Evolutionary conservation across 2,329 filamentous ascomycete species (phyloP).

Genomic region (Fonsecaea nubica): DNA sequence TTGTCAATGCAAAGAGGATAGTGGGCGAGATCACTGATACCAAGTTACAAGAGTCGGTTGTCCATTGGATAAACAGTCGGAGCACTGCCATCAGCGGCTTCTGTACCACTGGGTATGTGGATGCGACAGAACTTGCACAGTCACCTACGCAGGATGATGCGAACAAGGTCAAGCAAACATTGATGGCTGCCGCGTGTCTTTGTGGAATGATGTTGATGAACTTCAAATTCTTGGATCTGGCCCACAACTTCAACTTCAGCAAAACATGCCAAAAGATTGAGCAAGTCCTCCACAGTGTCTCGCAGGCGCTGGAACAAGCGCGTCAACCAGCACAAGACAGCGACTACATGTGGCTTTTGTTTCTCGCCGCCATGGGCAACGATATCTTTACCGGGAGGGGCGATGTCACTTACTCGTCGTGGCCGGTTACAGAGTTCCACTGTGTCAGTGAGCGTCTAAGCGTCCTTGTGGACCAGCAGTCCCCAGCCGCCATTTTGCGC

Average conservation of each 20-base stretch:
- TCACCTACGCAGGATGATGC: background rate
- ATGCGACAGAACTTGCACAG: constrained; percentile 6
- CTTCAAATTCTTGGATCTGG: constrained; percentile 20
- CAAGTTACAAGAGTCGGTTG: constrained; percentile 18
- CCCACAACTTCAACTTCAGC: constrained; percentile 31
- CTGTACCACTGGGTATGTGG: constrained; percentile 20
- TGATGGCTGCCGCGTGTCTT: constrained; percentile 19
- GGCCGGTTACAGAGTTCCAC: constrained; percentile 22
- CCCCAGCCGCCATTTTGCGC: background rate
- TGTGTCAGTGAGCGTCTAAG: constrained; percentile 5
- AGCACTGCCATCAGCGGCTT: constrained; percentile 21
- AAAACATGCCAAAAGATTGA: constrained; percentile 24
- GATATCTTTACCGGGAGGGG: constrained; percentile 26
- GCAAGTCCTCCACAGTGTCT: constrained; percentile 10
- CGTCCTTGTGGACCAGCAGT: background rate
- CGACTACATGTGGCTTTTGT: constrained; percentile 24
- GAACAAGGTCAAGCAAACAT: background rate
- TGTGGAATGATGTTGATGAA: constrained; percentile 29
- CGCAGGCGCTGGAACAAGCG: background rate
- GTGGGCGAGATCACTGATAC: constrained; percentile 18
- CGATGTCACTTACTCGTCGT: constrained; percentile 24
- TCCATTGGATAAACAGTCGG: constrained; percentile 26
- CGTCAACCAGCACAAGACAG: background rate
- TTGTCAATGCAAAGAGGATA: constrained; percentile 24
- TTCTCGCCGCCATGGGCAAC: constrained; percentile 24